A percentile compares a stretch with the other conserved stretches of the same genome.
phyloP scores from a whole-genome alignment of 257 asterid genomes.

The Euphrasia confusa region DNA sequence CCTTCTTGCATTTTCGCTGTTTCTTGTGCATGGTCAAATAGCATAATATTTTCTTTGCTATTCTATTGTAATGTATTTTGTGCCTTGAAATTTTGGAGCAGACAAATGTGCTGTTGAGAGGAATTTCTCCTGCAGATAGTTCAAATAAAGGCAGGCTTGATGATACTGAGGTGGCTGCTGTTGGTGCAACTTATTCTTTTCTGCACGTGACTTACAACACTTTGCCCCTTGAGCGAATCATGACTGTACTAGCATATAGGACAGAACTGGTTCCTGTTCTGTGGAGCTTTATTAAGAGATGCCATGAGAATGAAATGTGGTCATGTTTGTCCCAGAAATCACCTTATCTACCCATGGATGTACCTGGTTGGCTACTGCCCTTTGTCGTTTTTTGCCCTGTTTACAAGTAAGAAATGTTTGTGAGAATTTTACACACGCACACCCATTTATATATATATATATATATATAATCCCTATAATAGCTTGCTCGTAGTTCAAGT shows the following conservation, averaged over 20 bases:
- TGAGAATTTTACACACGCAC: constrained; percentile 10
- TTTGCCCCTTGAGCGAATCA: constrained; percentile 76
- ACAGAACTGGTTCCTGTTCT: constrained; percentile 79
- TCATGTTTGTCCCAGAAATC: constrained; percentile 66
- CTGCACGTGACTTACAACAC: constrained; percentile 69
- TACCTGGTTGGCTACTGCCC: constrained; percentile 87
- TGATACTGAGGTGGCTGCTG: constrained; percentile 63
- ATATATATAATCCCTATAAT: too few species aligned
- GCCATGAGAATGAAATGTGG: constrained; percentile 77
- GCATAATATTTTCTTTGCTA: constrained; percentile 19
- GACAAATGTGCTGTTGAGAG: constrained; percentile 74
- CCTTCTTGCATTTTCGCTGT: constrained; percentile 6
- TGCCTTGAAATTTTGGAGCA: constrained; percentile 33
- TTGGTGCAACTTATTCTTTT: constrained; percentile 86
- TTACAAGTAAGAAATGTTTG: constrained; percentile 61
- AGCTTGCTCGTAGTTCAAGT: constrained; percentile 23
- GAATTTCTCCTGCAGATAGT: constrained; percentile 36
- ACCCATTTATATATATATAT: neutral
- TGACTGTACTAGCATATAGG: constrained; percentile 92
- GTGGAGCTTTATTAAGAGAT: constrained; percentile 84
- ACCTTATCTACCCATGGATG: constrained; percentile 56
- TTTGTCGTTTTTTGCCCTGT: constrained; percentile 94
- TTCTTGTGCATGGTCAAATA: constrained; percentile 19
- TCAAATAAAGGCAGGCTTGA: constrained; percentile 44
- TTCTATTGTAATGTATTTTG: constrained; percentile 8